Conservation (phyloP, 192 early-diverging fungal genomes). For the Linnemannia schmuckeri region DNA sequence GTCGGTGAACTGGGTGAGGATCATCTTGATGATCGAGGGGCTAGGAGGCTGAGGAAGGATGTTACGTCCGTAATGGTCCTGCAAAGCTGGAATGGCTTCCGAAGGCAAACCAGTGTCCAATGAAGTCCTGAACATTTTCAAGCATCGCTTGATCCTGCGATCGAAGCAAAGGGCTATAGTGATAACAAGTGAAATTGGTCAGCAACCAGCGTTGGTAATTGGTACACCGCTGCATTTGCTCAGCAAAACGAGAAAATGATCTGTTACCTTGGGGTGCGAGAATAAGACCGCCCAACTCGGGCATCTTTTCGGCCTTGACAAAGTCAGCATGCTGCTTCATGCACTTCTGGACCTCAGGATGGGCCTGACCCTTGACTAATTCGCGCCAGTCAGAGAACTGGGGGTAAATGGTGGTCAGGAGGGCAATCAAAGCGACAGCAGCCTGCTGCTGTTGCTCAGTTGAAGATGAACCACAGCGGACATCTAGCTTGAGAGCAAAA, state of each 20-base stretch:
- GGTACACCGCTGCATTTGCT: background rate
- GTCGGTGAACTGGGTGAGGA: constrained; percentile 91
- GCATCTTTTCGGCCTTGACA: constrained; percentile 63
- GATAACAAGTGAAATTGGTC: background rate
- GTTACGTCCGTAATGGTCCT: constrained; percentile 89
- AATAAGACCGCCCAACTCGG: constrained; percentile 58
- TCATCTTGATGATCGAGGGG: constrained; percentile 73
- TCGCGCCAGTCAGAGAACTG: constrained; percentile 94
- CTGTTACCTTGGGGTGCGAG: constrained; percentile 49
- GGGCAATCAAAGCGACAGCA: constrained; percentile 81
- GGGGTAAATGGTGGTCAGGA: constrained; percentile 81
- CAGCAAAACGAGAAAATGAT: background rate
- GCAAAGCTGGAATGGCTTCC: constrained; percentile 68
- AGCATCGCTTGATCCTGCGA: constrained; percentile 84
- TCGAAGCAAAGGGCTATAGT: constrained; percentile 90
- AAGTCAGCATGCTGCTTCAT: constrained; percentile 72
- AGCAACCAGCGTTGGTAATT: background rate
- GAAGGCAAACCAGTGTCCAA: constrained; percentile 76
- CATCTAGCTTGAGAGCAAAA: constrained; percentile 81
- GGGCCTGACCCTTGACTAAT: constrained; percentile 85
- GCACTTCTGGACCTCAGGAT: constrained; percentile 78
- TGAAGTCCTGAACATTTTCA: constrained; percentile 88
- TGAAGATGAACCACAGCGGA: constrained; percentile 75
- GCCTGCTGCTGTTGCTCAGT: constrained; percentile 79
- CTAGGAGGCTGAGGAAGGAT: constrained; percentile 84